Percentiles rank a stretch among this genome's conserved stretches.
Evolutionary conservation across 176 grass and related monocot species (phyloP).

Genomic region (Zoysia japonica): DNA sequence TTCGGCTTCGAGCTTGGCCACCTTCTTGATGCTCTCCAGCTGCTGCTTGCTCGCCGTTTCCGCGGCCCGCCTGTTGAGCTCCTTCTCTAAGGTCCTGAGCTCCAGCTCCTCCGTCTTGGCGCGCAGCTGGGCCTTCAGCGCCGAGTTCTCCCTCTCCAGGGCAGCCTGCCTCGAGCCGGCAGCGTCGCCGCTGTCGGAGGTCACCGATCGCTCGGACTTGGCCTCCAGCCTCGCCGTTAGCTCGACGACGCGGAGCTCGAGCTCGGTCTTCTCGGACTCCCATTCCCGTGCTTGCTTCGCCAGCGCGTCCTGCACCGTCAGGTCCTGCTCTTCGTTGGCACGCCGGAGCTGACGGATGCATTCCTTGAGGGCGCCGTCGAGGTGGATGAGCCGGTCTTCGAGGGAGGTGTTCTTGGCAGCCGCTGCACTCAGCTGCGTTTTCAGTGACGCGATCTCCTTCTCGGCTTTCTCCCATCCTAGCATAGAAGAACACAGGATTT

Average conservation of each 20-base stretch:
- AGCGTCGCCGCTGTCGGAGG: slow-evolving; percentile 40
- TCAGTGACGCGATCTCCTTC: slow-evolving; percentile 67
- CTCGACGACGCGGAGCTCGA: slow-evolving; percentile 64
- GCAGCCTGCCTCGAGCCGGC: slow-evolving; percentile 44
- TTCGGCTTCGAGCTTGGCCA: slow-evolving; percentile 69
- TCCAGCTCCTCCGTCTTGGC: slow-evolving; percentile 49
- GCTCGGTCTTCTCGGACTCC: slow-evolving; percentile 67
- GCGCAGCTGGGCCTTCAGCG: slow-evolving; percentile 55
- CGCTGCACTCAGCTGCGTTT: slow-evolving; percentile 61
- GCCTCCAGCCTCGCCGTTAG: slow-evolving; percentile 72
- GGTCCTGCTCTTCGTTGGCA: slow-evolving; percentile 65
- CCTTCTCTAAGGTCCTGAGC: slow-evolving; percentile 66
- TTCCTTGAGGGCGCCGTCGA: slow-evolving; percentile 87
- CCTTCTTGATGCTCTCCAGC: slow-evolving; percentile 79
- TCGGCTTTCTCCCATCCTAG: slow-evolving; percentile 94
- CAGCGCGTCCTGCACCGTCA: slow-evolving; percentile 58
- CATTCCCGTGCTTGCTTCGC: slow-evolving; percentile 53
- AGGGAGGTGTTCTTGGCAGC: slow-evolving; percentile 55
- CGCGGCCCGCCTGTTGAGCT: slow-evolving; percentile 72
- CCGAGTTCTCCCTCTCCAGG: slow-evolving; percentile 73
- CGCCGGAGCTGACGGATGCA: slow-evolving; percentile 79
- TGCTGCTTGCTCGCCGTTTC: slow-evolving; percentile 90
- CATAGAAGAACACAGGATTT: neutral
- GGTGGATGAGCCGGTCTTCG: slow-evolving; percentile 67
- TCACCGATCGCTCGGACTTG: slow-evolving; percentile 53